Conservation (phyloP, 2,329 filamentous ascomycete genomes). For the Aspergillus chevalieri region DNA sequence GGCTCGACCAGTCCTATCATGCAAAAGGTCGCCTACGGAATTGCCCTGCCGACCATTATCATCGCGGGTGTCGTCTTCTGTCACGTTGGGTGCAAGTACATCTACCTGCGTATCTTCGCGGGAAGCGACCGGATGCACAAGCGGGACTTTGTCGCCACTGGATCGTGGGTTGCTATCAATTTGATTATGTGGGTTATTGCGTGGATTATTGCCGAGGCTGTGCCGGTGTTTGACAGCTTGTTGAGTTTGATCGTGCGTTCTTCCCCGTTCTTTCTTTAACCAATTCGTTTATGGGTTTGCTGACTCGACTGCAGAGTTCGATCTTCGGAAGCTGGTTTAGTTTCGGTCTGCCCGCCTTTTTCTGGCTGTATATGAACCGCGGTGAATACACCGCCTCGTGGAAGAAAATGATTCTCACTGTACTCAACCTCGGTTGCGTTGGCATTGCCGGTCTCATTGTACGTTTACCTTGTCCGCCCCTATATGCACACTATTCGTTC, state of each 20-base stretch:
- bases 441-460: slow-evolving; percentile 8
- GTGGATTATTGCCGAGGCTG: slow-evolving; percentile 61
- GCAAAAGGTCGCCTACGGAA: slow-evolving; percentile 58
- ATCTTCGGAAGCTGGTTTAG: slow-evolving; percentile 11
- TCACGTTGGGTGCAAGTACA: slow-evolving; percentile 58
- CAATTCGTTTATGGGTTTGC: neutral
- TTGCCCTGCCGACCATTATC: slow-evolving; percentile 62
- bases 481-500: neutral
- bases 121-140: slow-evolving; percentile 50
- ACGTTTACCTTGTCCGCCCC: neutral
- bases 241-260: slow-evolving; percentile 51
- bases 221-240: slow-evolving; percentile 61
- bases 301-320: slow-evolving; percentile 1
- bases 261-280: neutral
- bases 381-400: slow-evolving; percentile 6
- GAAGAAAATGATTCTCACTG: slow-evolving; percentile 5
- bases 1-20: slow-evolving; percentile 53
- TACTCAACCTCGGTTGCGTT: slow-evolving; percentile 6
- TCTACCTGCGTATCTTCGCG: slow-evolving; percentile 58
- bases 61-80: slow-evolving; percentile 64
- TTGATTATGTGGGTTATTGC: slow-evolving; percentile 52
- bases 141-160: slow-evolving; percentile 44
- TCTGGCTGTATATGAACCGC: slow-evolving; percentile 12
- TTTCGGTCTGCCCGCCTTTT: slow-evolving; percentile 9
- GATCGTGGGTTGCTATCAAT: slow-evolving; percentile 54